Conservation (phyloP, 192 early-diverging fungal genomes). For the Coemansia sp. region DNA sequence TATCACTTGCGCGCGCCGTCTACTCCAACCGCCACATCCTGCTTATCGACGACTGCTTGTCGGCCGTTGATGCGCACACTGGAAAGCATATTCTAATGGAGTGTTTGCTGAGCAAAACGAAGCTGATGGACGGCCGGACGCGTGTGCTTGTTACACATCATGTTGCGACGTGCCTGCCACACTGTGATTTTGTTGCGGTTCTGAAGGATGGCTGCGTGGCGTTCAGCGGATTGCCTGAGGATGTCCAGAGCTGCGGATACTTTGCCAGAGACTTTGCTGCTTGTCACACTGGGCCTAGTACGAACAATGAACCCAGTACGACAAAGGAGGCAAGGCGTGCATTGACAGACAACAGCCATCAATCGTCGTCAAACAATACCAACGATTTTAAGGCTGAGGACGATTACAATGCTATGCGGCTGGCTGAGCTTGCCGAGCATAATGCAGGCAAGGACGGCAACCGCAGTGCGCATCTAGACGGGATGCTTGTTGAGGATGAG, state of each 20-base stretch:
- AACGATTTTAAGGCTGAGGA: constrained; percentile 36
- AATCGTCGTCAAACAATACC: not conserved
- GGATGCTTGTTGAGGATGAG: constrained; percentile 81
- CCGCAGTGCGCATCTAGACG: constrained; percentile 28
- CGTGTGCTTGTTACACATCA: constrained; percentile 91
- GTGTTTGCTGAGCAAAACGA: constrained; percentile 66
- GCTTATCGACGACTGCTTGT: constrained; percentile 86
- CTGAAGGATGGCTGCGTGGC: constrained; percentile 63
- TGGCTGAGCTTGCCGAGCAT: constrained; percentile 16
- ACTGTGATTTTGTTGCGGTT: constrained; percentile 59
- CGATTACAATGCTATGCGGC: constrained; percentile 23
- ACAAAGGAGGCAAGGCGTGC: not conserved
- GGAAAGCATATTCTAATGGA: constrained; percentile 78
- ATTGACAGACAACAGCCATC: not conserved
- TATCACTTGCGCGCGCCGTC: constrained; percentile 84
- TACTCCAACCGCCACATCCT: constrained; percentile 68
- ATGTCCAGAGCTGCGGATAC: constrained; percentile 30
- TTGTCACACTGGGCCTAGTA: not conserved
- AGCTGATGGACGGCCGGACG: constrained; percentile 75
- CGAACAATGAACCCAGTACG: too few relatives aligned
- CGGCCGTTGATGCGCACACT: constrained; percentile 95
- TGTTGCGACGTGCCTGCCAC: constrained; percentile 63
- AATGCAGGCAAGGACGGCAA: not conserved
- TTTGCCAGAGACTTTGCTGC: not conserved
- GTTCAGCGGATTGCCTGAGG: constrained; percentile 53